Conservation (phyloP, 1,284 basidiomycete species). For the Cystobasidium slooffiae region DNA sequence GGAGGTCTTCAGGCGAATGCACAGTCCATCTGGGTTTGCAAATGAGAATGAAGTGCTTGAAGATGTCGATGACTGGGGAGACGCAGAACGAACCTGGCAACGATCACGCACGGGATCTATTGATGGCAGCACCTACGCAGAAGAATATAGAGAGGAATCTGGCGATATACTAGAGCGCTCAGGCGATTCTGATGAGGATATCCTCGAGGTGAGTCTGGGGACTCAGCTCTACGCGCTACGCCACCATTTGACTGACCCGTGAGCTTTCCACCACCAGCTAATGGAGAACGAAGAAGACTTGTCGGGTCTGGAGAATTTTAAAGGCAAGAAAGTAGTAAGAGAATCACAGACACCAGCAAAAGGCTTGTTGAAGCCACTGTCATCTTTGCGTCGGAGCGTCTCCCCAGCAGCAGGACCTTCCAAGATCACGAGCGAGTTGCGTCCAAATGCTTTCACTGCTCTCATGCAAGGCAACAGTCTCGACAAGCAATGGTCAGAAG, state of each 20-base stretch:
- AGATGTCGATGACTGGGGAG: slow-evolving; percentile 38
- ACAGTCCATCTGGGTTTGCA: neutral
- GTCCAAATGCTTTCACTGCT: slow-evolving; percentile 69
- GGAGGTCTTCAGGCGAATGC: neutral
- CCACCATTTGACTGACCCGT: slow-evolving; percentile 3
- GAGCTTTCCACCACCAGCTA: slow-evolving; percentile 6
- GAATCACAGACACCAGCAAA: slow-evolving; percentile 10
- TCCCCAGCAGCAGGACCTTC: slow-evolving; percentile 21
- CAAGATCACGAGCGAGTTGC: slow-evolving; percentile 15
- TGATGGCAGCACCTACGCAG: slow-evolving; percentile 5
- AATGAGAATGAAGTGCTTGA: slow-evolving; percentile 32
- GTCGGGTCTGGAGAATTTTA: neutral
- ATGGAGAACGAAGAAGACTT: slow-evolving; percentile 28
- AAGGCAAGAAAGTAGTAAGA: neutral
- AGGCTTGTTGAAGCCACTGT: slow-evolving; percentile 28
- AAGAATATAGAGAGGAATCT: slow-evolving; percentile 7
- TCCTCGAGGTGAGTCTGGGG: slow-evolving; percentile 25
- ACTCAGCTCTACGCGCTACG: neutral
- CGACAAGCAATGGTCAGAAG: slow-evolving; percentile 81
- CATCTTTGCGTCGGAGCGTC: slow-evolving; percentile 27
- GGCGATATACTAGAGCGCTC: neutral
- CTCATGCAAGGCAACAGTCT: slow-evolving; percentile 83
- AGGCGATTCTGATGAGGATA: slow-evolving; percentile 40
- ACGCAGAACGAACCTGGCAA: slow-evolving; percentile 20
- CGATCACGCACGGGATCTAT: slow-evolving; percentile 20